These are phyloP conservation scores for Strobilomyces confusus DNA, from an alignment of 768 basidiomycete species.

Conservation along the genomic window DNA sequence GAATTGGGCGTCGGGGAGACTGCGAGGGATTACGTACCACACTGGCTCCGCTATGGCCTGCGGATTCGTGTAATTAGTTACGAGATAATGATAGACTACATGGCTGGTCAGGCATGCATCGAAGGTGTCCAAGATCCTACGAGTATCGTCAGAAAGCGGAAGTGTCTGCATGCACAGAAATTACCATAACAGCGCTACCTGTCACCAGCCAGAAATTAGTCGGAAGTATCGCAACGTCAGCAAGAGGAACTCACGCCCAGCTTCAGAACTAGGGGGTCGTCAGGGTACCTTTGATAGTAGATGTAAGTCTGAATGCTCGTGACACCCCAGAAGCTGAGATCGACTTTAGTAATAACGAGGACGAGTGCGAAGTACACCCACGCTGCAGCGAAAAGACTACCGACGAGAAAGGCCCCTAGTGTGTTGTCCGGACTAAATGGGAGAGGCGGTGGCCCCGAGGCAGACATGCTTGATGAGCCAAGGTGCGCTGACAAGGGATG, in stretches of 20 bases:
- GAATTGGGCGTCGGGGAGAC: neutral
- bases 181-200: conserved; percentile 20
- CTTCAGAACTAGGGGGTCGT: conserved; percentile 35
- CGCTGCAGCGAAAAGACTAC: conserved; percentile 51
- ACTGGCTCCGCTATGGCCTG: conserved; percentile 39
- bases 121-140: conserved; percentile 48
- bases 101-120: conserved; percentile 51
- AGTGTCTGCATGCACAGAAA: neutral
- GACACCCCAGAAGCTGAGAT: conserved; percentile 52
- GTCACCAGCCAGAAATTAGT: conserved; percentile 36
- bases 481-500: neutral
- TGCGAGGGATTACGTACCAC: conserved; percentile 35
- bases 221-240: neutral
- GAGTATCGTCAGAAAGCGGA: neutral
- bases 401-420: conserved; percentile 52
- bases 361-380: conserved; percentile 26
- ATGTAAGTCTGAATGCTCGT: conserved; percentile 52
- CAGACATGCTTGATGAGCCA: conserved; percentile 7
- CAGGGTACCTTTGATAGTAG: conserved; percentile 40
- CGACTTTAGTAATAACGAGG: neutral
- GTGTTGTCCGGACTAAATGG: conserved; percentile 40
- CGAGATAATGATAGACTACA: conserved; percentile 56
- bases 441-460: conserved; percentile 1
- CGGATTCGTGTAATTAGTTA: conserved; percentile 50
- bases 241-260: conserved; percentile 31